Base-by-base conservation (phyloP, 208 protist genomes). In the Wallacemonas sp. region DNA sequence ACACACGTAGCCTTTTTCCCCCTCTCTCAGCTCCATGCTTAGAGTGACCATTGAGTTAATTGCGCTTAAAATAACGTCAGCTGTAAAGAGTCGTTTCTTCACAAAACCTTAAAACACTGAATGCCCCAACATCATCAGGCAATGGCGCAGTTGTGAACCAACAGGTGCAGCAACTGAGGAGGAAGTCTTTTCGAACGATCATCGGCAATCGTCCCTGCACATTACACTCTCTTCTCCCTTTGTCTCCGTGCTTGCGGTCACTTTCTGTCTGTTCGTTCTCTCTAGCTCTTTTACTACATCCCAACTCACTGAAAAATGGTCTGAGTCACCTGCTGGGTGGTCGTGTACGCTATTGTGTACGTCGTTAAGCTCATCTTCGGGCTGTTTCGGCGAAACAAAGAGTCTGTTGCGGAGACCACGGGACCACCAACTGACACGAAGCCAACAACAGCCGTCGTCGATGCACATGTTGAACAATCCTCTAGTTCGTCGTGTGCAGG, bases 271-370 rank as follows among this genome's bases (percentile, higher is more conserved):
- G 17, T 46, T 46, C 15, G 4, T 46, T 19, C 22, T 5, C 22
- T 46, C 15, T 5, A 8, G 15, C 41, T 46, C 17, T 19, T 26
- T 26, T 10, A 15, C 9, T 38, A 38, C 34, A 38, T 38, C 34
- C 34, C 34, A 38, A 13, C 34, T 6, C 6, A 38, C 6, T 6
- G 34, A 10, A 62, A n/a, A 54, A 81, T 73, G 70, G 65, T 77
- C 24, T 81, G 69, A 81, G 57, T 77, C 48, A 41, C 61, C 12
- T 81, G 76, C 36, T 81, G 76, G 70, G 64, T 81, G 24, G 66
- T 81, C 29, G 69, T 77, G n/a, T 73, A 81, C 34, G 60, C 60
- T 34, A 68, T 77, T 4, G 62, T 59, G 46, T 46, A 46, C 13
- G 42, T 70, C 6, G 36, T 65, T 4, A 69, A 57, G 38, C 71